Evolutionary conservation across 345 rosid genomes (phyloP).

Genomic region (Eucalyptus virginea): DNA sequence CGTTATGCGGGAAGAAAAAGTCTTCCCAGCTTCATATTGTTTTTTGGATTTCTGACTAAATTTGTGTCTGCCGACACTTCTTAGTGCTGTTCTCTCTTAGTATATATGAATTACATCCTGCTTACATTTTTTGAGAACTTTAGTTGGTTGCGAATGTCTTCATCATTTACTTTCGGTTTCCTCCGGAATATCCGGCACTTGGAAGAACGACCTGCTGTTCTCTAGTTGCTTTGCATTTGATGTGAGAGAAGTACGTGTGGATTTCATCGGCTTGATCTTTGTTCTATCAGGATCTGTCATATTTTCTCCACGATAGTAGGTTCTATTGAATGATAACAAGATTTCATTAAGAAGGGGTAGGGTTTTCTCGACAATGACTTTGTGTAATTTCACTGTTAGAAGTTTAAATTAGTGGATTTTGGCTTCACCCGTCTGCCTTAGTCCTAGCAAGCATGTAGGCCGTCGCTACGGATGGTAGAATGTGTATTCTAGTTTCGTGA

Average conservation of each 20-base stretch:
- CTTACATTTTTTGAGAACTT: background rate
- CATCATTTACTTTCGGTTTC: background rate
- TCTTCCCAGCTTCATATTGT: background rate
- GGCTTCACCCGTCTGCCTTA: background rate
- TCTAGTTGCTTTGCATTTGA: background rate
- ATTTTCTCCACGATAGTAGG: background rate
- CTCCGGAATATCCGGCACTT: background rate
- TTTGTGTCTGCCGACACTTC: background rate
- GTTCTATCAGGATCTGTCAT: background rate
- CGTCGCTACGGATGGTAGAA: background rate
- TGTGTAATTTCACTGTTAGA: background rate
- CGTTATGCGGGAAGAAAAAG: conserved; percentile 10
- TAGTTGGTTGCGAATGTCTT: background rate
- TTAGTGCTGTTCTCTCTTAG: background rate
- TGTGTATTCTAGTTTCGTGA: background rate
- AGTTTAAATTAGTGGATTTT: background rate
- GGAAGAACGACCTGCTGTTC: background rate
- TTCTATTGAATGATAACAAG: background rate
- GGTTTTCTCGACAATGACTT: background rate
- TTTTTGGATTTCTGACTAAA: background rate
- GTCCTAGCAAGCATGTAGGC: background rate
- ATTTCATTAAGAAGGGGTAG: background rate
- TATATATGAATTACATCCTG: background rate
- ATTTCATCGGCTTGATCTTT: background rate
- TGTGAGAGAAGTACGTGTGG: background rate